A percentile compares a stretch with the other conserved stretches of the same genome.
Conservation (phyloP, 2,329 filamentous ascomycete genomes). For the Clathrospora elynae region DNA sequence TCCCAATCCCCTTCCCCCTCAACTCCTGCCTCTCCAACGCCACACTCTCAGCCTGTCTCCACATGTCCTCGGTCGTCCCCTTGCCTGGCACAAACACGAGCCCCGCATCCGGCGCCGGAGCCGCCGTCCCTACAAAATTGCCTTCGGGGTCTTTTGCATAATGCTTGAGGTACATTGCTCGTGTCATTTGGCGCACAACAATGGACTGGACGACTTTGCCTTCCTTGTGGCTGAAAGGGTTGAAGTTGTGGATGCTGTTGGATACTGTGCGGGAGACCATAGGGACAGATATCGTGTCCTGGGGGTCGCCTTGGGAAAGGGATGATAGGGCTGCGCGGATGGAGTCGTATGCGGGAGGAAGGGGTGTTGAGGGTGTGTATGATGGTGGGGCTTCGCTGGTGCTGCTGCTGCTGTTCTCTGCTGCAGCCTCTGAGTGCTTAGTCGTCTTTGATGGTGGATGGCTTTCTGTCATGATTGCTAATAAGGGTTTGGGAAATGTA, state of each 20-base stretch:
- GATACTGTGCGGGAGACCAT: constrained; percentile 15
- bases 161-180: constrained; percentile 28
- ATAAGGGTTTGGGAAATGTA: no score
- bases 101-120: constrained; percentile 28
- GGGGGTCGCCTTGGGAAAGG: constrained; percentile 10
- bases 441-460: no score
- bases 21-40: constrained; percentile 26
- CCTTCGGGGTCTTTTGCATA: constrained; percentile 40
- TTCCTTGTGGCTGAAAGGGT: constrained; percentile 21
- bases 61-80: constrained; percentile 33
- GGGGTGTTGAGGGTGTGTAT: constrained; percentile 4
- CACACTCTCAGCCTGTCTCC: constrained; percentile 35
- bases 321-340: constrained; percentile 7
- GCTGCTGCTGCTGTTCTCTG: not conserved
- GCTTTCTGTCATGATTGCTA: no score
- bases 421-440: no score
- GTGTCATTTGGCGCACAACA: constrained; percentile 27
- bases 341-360: constrained; percentile 16
- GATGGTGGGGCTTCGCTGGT: constrained; percentile 6
- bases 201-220: constrained; percentile 8
- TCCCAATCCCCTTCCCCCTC: constrained; percentile 18
- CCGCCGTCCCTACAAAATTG: constrained; percentile 34
- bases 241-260: constrained; percentile 17
- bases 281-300: constrained; percentile 21
- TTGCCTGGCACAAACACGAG: constrained; percentile 40